phyloP scores from a whole-genome alignment of 257 asterid species.

The Echites panduratus region DNA sequence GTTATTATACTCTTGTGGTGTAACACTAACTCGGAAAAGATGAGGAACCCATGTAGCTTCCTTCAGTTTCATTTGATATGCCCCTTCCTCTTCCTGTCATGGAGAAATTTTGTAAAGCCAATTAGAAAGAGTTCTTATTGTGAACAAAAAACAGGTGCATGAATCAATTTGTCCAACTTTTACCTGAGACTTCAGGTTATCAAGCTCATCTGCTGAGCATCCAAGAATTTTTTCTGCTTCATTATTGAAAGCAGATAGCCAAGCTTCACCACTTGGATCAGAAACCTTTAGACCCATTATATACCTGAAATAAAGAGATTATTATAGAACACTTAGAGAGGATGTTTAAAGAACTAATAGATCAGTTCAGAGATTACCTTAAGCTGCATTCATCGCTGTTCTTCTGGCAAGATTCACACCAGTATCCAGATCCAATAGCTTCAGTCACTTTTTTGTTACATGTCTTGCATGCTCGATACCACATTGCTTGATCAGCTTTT shows the following conservation, averaged over 20 bases:
- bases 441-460: constrained; percentile 90
- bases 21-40: constrained; percentile 69
- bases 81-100: constrained; percentile 43
- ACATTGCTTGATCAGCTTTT: constrained; percentile 84
- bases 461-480: constrained; percentile 89
- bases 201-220: constrained; percentile 75
- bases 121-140: not conserved
- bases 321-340: not conserved
- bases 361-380: constrained; percentile 38
- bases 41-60: constrained; percentile 65
- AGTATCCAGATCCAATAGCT: constrained; percentile 71
- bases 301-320: constrained; percentile 38
- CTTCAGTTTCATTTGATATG: constrained; percentile 31
- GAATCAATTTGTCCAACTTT: not conserved
- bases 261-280: constrained; percentile 90
- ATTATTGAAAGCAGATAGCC: constrained; percentile 61
- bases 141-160: not conserved
- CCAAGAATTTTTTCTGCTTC: constrained; percentile 79
- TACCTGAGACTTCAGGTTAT: constrained; percentile 63
- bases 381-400: constrained; percentile 49
- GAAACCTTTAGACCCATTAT: constrained; percentile 61
- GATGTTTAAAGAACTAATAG: not conserved
- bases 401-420: constrained; percentile 85
- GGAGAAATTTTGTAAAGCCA: not conserved
- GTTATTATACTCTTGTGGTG: constrained; percentile 56